A percentile compares a stretch with the other conserved stretches of the same genome.
phyloP scores from a whole-genome alignment of 1,139 yeast species.

The Debaryomyces nepalensis region DNA sequence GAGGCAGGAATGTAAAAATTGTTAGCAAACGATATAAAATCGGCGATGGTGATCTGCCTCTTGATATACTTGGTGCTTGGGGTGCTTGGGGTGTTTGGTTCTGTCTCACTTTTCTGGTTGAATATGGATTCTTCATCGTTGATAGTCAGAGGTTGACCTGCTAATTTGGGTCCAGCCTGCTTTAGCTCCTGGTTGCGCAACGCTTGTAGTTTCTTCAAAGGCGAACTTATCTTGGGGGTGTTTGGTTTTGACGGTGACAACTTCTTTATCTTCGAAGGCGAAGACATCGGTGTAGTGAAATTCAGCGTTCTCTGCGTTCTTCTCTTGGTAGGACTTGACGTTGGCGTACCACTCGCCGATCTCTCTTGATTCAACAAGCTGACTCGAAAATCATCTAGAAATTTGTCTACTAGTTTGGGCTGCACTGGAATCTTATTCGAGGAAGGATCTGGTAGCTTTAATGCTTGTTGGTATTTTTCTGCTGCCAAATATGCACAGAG shows the following conservation, averaged over 20 bases:
- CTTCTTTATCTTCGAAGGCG: conserved; percentile 12
- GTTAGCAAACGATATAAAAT: conserved; percentile 63
- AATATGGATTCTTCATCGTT: conserved; percentile 38
- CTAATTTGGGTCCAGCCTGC: conserved; percentile 8
- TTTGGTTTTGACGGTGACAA: conserved; percentile 16
- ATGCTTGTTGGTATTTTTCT: conserved; percentile 49
- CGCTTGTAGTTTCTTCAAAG: conserved; percentile 35
- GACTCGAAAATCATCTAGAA: conserved; percentile 51
- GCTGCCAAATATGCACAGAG: conserved; percentile 66
- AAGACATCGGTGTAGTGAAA: conserved; percentile 16
- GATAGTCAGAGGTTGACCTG: conserved; percentile 10
- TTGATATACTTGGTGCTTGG: conserved; percentile 29
- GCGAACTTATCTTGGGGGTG: conserved; percentile 30
- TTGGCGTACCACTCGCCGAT: conserved; percentile 40
- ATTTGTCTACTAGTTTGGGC: conserved; percentile 45
- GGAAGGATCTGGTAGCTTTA: conserved; percentile 52
- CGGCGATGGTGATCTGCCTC: conserved; percentile 45
- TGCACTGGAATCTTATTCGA: conserved; percentile 61
- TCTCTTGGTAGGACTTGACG: conserved; percentile 22
- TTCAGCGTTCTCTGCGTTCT: conserved; percentile 17
- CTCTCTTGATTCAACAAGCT: conserved; percentile 31
- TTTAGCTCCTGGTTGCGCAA: conserved; percentile 21
- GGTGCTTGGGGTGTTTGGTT: conserved; percentile 19
- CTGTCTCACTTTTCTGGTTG: conserved; percentile 27
- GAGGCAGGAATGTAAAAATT: conserved; percentile 62